Percentiles rank a stretch among this genome's conserved stretches.
These are phyloP conservation scores for Floccularia luteovirens DNA, from an alignment of 768 basidiomycete species.

Conservation along the genomic window DNA sequence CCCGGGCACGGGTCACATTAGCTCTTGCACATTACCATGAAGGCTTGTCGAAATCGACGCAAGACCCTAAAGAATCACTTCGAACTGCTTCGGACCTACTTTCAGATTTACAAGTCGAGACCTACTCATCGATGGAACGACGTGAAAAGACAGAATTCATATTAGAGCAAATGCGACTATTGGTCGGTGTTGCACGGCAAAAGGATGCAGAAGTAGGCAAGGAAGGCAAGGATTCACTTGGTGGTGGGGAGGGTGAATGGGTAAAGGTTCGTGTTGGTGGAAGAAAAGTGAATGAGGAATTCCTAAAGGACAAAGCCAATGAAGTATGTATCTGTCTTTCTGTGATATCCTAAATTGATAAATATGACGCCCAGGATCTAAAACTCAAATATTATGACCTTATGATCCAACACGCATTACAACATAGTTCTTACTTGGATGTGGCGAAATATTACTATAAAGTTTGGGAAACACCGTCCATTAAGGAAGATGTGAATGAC, in stretches of 20 bases:
- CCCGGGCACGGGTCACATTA: conserved; percentile 89
- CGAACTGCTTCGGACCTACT: conserved; percentile 88
- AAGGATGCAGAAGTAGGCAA: conserved; percentile 68
- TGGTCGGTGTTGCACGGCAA: conserved; percentile 67
- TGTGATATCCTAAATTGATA: conserved; percentile 1
- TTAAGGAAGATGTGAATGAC: conserved; percentile 73
- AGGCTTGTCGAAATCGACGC: conserved; percentile 40
- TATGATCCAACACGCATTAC: conserved; percentile 92
- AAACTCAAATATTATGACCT: conserved; percentile 95
- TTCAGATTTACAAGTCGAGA: conserved; percentile 95
- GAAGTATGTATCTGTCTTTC: conserved; percentile 44
- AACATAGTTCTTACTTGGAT: conserved; percentile 80
- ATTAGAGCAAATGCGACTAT: conserved; percentile 92
- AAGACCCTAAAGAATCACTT: conserved; percentile 57
- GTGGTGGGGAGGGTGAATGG: conserved; percentile 86
- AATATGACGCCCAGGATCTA: conserved; percentile 54
- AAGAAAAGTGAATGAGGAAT: conserved; percentile 89
- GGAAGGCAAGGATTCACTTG: conserved; percentile 53
- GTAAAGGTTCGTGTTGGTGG: conserved; percentile 86
- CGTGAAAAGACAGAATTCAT: conserved; percentile 98
- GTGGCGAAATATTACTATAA: conserved; percentile 94
- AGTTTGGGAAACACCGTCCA: conserved; percentile 94
- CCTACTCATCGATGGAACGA: conserved; percentile 97
- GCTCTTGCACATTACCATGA: conserved; percentile 84
- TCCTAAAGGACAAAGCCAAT: conserved; percentile 82